These are phyloP conservation scores for Gracilaria gracilis DNA, from an alignment of 23 red algal species.

Conservation along the genomic window DNA sequence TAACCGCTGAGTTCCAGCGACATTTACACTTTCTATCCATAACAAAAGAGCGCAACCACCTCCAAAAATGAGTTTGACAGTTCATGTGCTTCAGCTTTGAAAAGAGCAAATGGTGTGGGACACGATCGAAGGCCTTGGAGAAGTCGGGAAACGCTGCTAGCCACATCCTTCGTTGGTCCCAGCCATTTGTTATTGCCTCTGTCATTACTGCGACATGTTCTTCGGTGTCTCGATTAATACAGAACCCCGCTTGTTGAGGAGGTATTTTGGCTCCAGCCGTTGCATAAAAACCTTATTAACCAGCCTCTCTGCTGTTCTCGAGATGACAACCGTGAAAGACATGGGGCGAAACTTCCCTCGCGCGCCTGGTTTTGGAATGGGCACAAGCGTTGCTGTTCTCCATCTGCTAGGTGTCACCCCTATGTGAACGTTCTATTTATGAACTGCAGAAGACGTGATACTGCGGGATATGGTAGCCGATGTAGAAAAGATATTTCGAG, in stretches of 20 bases:
- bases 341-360: neutral
- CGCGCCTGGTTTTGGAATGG: neutral
- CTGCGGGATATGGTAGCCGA: neutral
- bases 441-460: neutral
- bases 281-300: neutral
- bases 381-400: neutral
- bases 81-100: neutral
- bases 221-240: neutral
- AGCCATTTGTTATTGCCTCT: neutral
- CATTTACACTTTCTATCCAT: neutral
- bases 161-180: neutral
- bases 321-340: neutral
- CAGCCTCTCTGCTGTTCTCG: neutral
- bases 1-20: neutral
- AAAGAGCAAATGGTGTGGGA: neutral
- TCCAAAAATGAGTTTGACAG: neutral
- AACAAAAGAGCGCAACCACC: neutral
- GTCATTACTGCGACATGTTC: conserved; percentile 2
- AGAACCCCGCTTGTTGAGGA: neutral
- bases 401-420: neutral
- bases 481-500: neutral
- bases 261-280: neutral
- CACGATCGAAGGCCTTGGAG: neutral
- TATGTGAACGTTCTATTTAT: neutral
- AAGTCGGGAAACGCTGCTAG: neutral